A percentile compares a stretch with the other conserved stretches of the same genome.
Conservation (phyloP, 1,284 basidiomycete species). For the Malassezia slooffiae region DNA sequence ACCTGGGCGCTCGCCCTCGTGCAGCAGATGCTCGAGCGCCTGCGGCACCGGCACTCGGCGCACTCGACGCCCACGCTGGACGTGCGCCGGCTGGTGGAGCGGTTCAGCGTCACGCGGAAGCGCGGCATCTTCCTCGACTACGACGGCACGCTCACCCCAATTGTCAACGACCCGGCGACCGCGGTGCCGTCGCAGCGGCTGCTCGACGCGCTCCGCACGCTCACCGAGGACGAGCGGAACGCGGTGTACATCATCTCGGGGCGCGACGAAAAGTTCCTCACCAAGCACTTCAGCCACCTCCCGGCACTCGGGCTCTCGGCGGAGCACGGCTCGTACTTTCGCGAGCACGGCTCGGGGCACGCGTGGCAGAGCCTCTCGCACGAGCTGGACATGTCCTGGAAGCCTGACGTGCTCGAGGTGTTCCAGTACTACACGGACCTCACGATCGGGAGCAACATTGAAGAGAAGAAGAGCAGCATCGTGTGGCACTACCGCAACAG, state of each 20-base stretch:
- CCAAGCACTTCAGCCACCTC: slow-evolving; percentile 80
- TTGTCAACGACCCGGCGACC: slow-evolving; percentile 83
- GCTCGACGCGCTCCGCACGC: slow-evolving; percentile 61
- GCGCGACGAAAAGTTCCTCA: slow-evolving; percentile 83
- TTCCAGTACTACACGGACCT: slow-evolving; percentile 90
- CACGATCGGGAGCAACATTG: slow-evolving; percentile 91
- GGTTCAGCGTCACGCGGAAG: slow-evolving; percentile 65
- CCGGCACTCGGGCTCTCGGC: slow-evolving; percentile 76
- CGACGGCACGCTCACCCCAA: slow-evolving; percentile 90
- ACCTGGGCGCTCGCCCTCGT: slow-evolving; percentile 88
- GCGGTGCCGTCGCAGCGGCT: slow-evolving; percentile 71
- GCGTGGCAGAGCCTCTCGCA: slow-evolving; percentile 82
- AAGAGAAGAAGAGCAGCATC: slow-evolving; percentile 90
- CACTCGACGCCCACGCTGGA: slow-evolving; percentile 78
- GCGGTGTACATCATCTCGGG: slow-evolving; percentile 95
- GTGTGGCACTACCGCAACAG: slow-evolving; percentile 93
- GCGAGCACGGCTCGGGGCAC: slow-evolving; percentile 55
- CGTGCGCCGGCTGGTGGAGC: slow-evolving; percentile 55
- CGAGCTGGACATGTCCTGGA: slow-evolving; percentile 92
- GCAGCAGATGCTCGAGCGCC: slow-evolving; percentile 73
- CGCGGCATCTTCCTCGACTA: slow-evolving; percentile 91
- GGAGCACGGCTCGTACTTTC: slow-evolving; percentile 89
- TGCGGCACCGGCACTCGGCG: slow-evolving; percentile 69
- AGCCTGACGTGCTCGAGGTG: slow-evolving; percentile 84
- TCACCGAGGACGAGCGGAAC: slow-evolving; percentile 72